Base-by-base conservation (phyloP, 108 stramenopile genomes). In the Cyclotella kingstonii region DNA sequence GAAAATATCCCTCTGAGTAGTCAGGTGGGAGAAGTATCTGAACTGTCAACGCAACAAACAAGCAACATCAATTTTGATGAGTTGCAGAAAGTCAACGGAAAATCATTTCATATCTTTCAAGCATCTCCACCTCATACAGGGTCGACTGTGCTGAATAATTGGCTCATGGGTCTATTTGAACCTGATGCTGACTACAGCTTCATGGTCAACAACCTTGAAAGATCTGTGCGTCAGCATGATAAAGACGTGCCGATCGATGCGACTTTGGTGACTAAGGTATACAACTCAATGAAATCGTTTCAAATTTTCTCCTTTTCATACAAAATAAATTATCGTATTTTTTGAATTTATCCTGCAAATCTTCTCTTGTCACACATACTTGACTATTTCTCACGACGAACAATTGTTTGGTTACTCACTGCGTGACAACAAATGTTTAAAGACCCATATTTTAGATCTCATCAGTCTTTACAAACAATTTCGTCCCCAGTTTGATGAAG, bases 51-150 rank as follows among this genome's bases (percentile, higher is more conserved):
- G 17, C n/a, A 5, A 44, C 17, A 9, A 44, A 12, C 43, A 17
- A 5, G 5, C 43, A 44, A 44, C 43, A 44, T 18, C 5, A n/a
- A 5, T 44, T 5, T 8, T 5, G 19, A 5, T 44, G n/a, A n/a
- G n/a, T n/a, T 36, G 9, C 36, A 7, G 7, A 23, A 18, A 25
- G 52, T 65, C 7, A 54, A 38, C 23, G 57, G 48, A 28, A 68
- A 68, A 59, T 57, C 66, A 14, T 70, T 55, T 36, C 69, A 66
- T 39, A 70, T 70, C 2, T 65, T 70, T 7, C 54, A 64, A 49
- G 69, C 63, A 35, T 56, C 54, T 17, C 53, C 62, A 10, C 69
- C 63, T 23, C 40, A 58, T 46, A 70, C 50, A 27, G 69, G 44
- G 25, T 48, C 63, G 3, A 57, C 54, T 1, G 63, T 64, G 3